Evolutionary conservation across 208 protist genomes (phyloP).

Genomic region (Angomonas deanei): DNA sequence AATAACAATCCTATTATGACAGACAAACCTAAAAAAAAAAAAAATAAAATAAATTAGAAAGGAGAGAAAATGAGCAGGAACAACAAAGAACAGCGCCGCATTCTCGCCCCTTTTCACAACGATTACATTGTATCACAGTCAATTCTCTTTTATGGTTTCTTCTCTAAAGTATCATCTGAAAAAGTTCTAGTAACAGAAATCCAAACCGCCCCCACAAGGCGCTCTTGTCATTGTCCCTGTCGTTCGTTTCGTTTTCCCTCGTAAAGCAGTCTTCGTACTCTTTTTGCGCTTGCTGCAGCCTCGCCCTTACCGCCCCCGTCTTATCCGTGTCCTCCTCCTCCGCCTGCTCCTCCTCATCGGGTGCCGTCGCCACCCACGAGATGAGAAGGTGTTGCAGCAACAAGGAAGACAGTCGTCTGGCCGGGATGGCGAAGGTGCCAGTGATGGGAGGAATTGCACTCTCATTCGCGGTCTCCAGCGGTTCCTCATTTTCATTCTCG

Average conservation of each 20-base stretch:
- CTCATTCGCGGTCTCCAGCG: neutral
- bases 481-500: neutral
- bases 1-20: neutral
- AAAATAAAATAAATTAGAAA: constrained; percentile 8
- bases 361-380: too few species aligned
- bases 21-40: neutral
- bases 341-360: too few species aligned
- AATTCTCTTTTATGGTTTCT: too few species aligned
- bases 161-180: too few species aligned
- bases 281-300: neutral
- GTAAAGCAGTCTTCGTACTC: neutral
- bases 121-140: too few species aligned
- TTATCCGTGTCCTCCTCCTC: too few species aligned
- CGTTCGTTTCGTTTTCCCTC: neutral
- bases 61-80: neutral
- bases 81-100: neutral
- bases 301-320: neutral
- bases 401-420: too few species aligned
- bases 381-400: too few species aligned
- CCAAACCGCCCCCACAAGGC: too few species aligned
- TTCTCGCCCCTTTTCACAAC: too few species aligned
- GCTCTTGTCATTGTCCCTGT: neutral
- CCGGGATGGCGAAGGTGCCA: neutral
- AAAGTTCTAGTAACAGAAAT: too few species aligned
- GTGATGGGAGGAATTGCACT: neutral